These are phyloP conservation scores for Epichloe typhina DNA, from an alignment of 2,329 filamentous ascomycete genomes.

Conservation along the genomic window DNA sequence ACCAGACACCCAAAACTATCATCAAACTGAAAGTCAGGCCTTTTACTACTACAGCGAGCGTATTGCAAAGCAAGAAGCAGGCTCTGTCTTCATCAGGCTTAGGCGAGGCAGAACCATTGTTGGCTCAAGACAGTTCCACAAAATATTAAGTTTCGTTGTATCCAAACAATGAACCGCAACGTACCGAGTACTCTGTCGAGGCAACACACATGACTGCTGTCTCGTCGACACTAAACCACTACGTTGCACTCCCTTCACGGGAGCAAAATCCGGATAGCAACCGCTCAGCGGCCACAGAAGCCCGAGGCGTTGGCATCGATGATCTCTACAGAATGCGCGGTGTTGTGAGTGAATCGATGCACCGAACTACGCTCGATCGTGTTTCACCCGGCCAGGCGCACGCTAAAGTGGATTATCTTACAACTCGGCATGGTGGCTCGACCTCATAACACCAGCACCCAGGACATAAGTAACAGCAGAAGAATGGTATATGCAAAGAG, in stretches of 20 bases:
- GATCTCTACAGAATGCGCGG: background rate
- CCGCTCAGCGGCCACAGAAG: background rate
- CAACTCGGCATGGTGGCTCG: background rate
- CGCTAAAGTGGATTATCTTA: background rate
- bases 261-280: background rate
- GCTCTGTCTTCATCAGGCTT: background rate
- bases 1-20: conserved; percentile 33
- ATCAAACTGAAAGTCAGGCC: conserved; percentile 39
- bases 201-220: background rate
- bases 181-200: background rate
- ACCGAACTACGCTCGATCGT: background rate
- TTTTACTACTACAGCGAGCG: conserved; percentile 6
- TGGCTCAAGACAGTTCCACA: background rate
- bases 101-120: background rate
- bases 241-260: background rate
- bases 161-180: background rate
- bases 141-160: background rate
- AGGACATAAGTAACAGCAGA: background rate
- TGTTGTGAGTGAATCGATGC: background rate
- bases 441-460: background rate
- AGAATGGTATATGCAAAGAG: background rate
- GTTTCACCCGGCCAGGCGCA: background rate
- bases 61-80: conserved; percentile 2
- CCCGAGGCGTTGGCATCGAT: background rate
- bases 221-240: background rate